Evolutionary conservation across 2,329 filamentous ascomycete species (phyloP), one percentile per base, ranked within the genome.

Genomic region (Ophiostoma pallidulum): DNA sequence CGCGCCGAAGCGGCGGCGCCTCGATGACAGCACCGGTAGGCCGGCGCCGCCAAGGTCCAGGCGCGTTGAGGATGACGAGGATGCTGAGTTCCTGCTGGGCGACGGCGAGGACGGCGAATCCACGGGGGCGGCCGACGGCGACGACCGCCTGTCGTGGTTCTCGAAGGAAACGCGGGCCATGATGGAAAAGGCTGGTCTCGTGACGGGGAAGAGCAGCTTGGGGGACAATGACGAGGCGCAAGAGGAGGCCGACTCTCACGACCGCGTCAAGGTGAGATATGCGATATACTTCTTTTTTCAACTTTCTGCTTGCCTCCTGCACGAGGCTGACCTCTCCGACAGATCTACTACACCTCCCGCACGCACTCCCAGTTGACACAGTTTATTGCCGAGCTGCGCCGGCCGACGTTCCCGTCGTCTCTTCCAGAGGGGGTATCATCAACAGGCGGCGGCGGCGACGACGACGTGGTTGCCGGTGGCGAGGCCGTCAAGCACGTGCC

Each of bases 321-420:
- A 28, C 10, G 24, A 10, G 14, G 9, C 16, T 9, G 16, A 22
- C 24, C 33, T 39, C 24, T 43, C 20, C 14, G 2, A 14, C 50
- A 48, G 72, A 86, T 96, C 44, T 94, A 86, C 64, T 95, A 91
- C 66, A 92, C 89, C 48, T 96, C 90, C 8, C 78, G 90, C 60
- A 96, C 90, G 1, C 90, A 96, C 63, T 96, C 90, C 3, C 90
- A 96, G 59, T 67, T 96, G 13, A 84, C 84, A 1, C 90, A 96
- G 60, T 94, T 96, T 63, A 82, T 91, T 16, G 76, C 80, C 36
- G 90, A 96, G 62, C 67, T 96, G 42, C 78, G 82, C 2, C 80
- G 87, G 24, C 86, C 94, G n/a, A 67, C 68, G 1, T 80, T 94
- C 51, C 86, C 89, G 4, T 73, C 86, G 0, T 86, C 84, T 3